phyloP scores from a whole-genome alignment of 106 monocot species.

The Dioscorea dumetorum region DNA sequence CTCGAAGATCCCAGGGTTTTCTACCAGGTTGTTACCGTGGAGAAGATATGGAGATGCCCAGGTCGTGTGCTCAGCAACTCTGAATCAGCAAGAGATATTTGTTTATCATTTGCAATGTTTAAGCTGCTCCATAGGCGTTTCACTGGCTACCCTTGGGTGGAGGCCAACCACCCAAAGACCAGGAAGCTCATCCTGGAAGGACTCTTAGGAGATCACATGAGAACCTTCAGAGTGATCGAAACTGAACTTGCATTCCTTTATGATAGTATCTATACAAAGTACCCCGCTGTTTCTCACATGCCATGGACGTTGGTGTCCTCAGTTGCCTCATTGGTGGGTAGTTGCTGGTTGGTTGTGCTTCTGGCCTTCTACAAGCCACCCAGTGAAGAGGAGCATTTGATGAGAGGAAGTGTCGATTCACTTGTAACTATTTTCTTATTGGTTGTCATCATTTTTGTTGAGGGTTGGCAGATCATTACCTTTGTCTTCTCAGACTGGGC shows the following conservation, averaged over 20 bases:
- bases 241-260: conserved; percentile 10
- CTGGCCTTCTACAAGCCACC: too few species aligned
- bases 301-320: too few species aligned
- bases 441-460: neutral
- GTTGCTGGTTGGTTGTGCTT: too few species aligned
- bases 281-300: conserved; percentile 4
- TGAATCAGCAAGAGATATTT: conserved; percentile 4
- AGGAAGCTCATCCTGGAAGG: conserved; percentile 4
- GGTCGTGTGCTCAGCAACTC: neutral
- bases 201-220: conserved; percentile 1
- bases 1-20: neutral
- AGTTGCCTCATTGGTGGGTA: too few species aligned
- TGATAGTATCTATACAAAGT: conserved; percentile 11
- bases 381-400: too few species aligned
- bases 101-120: conserved; percentile 26
- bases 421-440: neutral
- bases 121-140: conserved; percentile 12
- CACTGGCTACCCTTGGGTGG: neutral
- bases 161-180: neutral
- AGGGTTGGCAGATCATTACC: neutral
- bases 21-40: conserved; percentile 6
- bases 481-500: neutral
- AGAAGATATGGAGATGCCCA: conserved; percentile 8
- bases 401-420: too few species aligned
- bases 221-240: conserved; percentile 9